Evolutionary conservation across 495 filamentous ascomycete species (phyloP).

Genomic region (Annulohypoxylon bovei): DNA sequence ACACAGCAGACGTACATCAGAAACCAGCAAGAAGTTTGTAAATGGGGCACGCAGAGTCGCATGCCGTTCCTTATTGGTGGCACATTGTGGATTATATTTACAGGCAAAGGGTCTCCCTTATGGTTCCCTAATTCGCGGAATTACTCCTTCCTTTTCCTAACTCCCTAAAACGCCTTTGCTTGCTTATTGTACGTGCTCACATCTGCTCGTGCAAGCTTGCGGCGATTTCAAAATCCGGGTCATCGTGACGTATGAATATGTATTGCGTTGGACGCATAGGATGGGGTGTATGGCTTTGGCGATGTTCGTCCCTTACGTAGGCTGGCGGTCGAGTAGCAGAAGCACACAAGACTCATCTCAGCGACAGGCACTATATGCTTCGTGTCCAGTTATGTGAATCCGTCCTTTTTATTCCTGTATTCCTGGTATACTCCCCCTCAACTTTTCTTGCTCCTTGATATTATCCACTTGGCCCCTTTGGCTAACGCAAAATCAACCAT

Average conservation of each 20-base stretch:
- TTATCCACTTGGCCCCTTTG: constrained; percentile 17
- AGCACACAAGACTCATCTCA: constrained; percentile 1
- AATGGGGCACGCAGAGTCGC: constrained; percentile 19
- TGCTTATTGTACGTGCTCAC: constrained; percentile 9
- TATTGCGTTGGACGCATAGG: constrained; percentile 1
- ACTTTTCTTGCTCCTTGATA: constrained; percentile 12
- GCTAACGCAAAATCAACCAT: constrained; percentile 24
- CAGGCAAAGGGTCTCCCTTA: constrained; percentile 7
- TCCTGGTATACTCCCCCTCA: background rate
- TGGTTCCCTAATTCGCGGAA: background rate
- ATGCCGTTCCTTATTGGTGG: constrained; percentile 10
- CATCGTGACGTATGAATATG: constrained; percentile 24
- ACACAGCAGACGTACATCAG: background rate
- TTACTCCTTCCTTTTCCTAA: constrained; percentile 28
- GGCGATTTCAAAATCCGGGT: constrained; percentile 14
- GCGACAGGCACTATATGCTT: too few species aligned
- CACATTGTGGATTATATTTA: constrained; percentile 44
- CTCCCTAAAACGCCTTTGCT: constrained; percentile 40
- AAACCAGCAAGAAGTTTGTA: background rate
- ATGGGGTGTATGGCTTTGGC: background rate
- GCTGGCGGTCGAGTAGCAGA: background rate
- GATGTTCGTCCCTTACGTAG: constrained; percentile 6
- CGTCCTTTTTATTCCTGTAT: background rate
- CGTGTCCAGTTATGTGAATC: too few species aligned
- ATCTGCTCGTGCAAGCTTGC: background rate